Percentiles rank a stretch among this genome's conserved stretches.
These are phyloP conservation scores for Penicillium egyptiacum DNA, from an alignment of 495 filamentous ascomycete species.

Conservation along the genomic window DNA sequence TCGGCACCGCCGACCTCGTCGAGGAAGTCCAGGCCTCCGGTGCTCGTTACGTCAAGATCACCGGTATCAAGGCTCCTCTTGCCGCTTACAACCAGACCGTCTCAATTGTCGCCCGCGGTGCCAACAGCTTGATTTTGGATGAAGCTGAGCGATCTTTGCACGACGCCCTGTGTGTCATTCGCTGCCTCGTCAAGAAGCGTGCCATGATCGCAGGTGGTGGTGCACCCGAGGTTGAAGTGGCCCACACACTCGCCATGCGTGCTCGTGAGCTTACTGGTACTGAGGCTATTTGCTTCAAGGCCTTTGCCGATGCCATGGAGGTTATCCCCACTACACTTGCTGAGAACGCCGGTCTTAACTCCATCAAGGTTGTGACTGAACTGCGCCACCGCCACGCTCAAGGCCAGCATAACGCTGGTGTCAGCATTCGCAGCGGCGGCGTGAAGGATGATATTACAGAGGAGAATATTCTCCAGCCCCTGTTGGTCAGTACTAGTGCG, in stretches of 20 bases:
- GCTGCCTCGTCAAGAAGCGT: constrained; percentile 98
- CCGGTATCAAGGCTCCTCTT: constrained; percentile 70
- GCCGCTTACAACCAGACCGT: constrained; percentile 71
- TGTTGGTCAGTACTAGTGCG: constrained; percentile 94
- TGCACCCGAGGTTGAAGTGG: constrained; percentile 93
- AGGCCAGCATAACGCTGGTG: constrained; percentile 92
- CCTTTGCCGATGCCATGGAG: constrained; percentile 96
- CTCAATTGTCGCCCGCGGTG: constrained; percentile 89
- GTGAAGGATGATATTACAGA: constrained; percentile 93
- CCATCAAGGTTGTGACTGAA: constrained; percentile 98
- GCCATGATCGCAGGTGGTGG: constrained; percentile 95
- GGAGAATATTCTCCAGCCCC: constrained; percentile 95
- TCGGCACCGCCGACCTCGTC: constrained; percentile 91
- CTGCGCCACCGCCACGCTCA: constrained; percentile 88
- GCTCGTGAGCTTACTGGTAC: constrained; percentile 83
- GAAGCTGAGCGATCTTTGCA: constrained; percentile 95
- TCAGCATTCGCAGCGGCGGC: constrained; percentile 95
- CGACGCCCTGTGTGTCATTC: constrained; percentile 95
- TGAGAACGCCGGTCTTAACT: constrained; percentile 95
- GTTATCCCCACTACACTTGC: constrained; percentile 95
- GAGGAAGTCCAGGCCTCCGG: constrained; percentile 88
- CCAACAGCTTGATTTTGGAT: constrained; percentile 91
- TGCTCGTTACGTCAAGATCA: constrained; percentile 89
- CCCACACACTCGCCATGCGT: constrained; percentile 74
- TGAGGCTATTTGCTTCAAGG: constrained; percentile 97